phyloP scores from a whole-genome alignment of 2,329 filamentous ascomycete genomes.

The Sporothrix pallida region DNA sequence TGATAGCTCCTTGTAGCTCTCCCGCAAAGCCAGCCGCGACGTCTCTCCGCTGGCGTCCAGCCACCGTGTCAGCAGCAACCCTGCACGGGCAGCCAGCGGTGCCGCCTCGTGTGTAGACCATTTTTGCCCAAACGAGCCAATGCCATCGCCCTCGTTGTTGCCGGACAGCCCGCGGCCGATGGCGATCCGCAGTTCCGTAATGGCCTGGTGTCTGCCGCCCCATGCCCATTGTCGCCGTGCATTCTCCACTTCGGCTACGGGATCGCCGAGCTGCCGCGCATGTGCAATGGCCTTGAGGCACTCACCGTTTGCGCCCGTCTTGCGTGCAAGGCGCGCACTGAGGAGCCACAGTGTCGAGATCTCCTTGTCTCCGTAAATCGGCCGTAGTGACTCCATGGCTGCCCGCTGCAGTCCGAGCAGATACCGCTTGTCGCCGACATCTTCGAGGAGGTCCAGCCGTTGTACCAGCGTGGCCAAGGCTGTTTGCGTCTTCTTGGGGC shows the following conservation, averaged over 20 bases:
- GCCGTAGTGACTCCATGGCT: constrained; percentile 79
- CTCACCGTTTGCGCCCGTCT: constrained; percentile 80
- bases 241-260: constrained; percentile 91
- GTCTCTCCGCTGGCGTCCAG: constrained; percentile 94
- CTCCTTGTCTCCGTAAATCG: constrained; percentile 70
- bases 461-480: constrained; percentile 65
- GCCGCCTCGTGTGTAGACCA: constrained; percentile 20
- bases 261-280: constrained; percentile 81
- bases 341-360: constrained; percentile 85
- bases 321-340: constrained; percentile 83
- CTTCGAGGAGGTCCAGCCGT: constrained; percentile 86
- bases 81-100: constrained; percentile 72
- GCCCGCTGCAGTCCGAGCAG: constrained; percentile 84
- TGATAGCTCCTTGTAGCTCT: constrained; percentile 83
- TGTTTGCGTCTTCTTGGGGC: constrained; percentile 49
- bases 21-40: constrained; percentile 76
- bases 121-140: constrained; percentile 14
- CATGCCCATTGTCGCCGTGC: constrained; percentile 92
- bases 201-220: constrained; percentile 91
- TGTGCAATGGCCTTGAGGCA: constrained; percentile 94
- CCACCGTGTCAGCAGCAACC: constrained; percentile 94
- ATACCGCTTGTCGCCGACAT: constrained; percentile 92
- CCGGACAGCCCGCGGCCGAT: constrained; percentile 54
- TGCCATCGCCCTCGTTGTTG: neutral
- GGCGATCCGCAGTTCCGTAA: constrained; percentile 85